Base-by-base conservation (phyloP, 768 basidiomycete species). In the Strobilomyces confusus region DNA sequence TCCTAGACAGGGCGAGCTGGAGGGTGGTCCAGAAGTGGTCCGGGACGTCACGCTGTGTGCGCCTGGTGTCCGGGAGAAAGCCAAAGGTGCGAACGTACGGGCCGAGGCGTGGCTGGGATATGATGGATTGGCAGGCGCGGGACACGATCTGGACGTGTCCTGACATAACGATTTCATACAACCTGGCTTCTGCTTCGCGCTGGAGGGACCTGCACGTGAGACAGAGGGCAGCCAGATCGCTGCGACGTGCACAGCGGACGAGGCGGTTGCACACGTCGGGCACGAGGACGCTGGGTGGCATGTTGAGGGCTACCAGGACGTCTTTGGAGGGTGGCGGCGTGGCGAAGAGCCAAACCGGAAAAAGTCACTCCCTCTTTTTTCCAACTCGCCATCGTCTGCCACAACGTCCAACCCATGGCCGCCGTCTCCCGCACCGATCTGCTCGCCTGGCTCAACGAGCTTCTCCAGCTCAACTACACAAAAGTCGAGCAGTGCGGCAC, bases 401-500 rank as follows among this genome's bases (percentile, higher is more conserved):
- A 49, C 48, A 37, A 58, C 30, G n/a, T n/a, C 26, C 26, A 26
- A 26, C 26, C 29, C 45, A 84, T 86, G 85, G 77, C 79, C 52
- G 85, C 83, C 61, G 59, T 69, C 44, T 92, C 90, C 60, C 80
- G 90, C 70, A 86, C 88, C 30, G 97, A 99, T 65, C 79, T 99
- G 22, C 65, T 99, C 15, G 79, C 79, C 41, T 99, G 97, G 97
- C 75, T 97, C 62, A 98, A 99, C 72, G 90, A 95, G 40, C 84
- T 99, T 22, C 80, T 98, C 1, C 87, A 91, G 69, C 76, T 92
- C 62, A 88, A 86, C 75, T 92, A 94, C 74, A 91, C 89, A 13
- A 98, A 95, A 72, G 74, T 97, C 58, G 92, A 94, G 72, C 90
- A 94, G 70, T 92, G 89, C 66, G 92, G 92, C 15, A 82, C 85